phyloP scores from a whole-genome alignment of 1,139 yeast species.

The Protomyces pachydermus region DNA sequence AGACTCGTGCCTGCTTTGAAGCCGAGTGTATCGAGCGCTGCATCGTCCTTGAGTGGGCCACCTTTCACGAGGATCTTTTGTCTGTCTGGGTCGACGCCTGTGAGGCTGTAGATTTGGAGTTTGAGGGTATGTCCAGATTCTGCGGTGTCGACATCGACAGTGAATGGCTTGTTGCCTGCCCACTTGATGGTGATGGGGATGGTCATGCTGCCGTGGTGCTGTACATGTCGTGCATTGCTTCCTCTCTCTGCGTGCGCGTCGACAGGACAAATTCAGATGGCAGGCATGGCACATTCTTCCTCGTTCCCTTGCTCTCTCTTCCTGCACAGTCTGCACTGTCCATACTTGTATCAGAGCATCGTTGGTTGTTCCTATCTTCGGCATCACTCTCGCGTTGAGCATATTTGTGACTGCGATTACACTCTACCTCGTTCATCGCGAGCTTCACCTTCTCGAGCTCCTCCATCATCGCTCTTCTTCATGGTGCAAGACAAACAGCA shows the following conservation, averaged over 20 bases:
- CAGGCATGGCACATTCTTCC: too few relatives aligned
- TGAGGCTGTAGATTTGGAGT: slow-evolving; percentile 61
- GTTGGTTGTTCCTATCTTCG: too few relatives aligned
- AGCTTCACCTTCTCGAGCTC: too few relatives aligned
- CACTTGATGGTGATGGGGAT: slow-evolving; percentile 25
- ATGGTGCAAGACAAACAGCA: not conserved
- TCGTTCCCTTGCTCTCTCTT: too few relatives aligned
- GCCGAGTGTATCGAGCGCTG: slow-evolving; percentile 38
- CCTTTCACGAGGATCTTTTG: slow-evolving; percentile 77
- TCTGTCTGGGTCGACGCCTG: slow-evolving; percentile 78
- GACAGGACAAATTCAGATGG: not conserved
- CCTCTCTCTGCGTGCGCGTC: not conserved
- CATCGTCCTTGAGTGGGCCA: slow-evolving; percentile 25
- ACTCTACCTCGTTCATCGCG: too few relatives aligned
- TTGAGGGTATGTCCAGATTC: slow-evolving; percentile 63
- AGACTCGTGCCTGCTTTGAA: slow-evolving; percentile 64
- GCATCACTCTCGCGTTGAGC: too few relatives aligned
- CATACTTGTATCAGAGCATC: too few relatives aligned
- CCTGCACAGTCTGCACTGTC: too few relatives aligned
- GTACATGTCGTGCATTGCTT: not conserved
- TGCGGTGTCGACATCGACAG: slow-evolving; percentile 53
- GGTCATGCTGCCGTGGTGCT: not conserved
- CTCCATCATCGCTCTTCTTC: not conserved
- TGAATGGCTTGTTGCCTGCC: slow-evolving; percentile 51
- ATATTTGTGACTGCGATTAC: too few relatives aligned